Percentiles rank a stretch among this genome's conserved stretches.
phyloP scores from a whole-genome alignment of 169 alveolate genomes.

The Plasmodium adleri region DNA sequence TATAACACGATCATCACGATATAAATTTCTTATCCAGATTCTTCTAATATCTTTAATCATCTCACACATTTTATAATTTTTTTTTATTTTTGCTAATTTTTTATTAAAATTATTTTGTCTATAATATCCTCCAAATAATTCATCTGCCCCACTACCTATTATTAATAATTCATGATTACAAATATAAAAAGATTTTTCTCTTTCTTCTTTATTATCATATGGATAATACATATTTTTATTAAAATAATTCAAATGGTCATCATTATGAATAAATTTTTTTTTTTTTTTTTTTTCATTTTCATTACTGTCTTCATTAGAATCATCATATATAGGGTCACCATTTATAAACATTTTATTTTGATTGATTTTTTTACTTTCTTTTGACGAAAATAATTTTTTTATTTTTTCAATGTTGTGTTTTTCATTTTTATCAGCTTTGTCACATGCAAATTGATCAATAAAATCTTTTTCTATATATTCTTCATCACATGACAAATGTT shows the following conservation, averaged over 20 bases:
- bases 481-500: background rate
- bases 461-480: background rate
- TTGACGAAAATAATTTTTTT: constrained; percentile 20
- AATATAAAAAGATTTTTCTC: background rate
- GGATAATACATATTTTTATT: constrained; percentile 4
- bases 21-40: constrained; percentile 83
- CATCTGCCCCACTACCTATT: constrained; percentile 87
- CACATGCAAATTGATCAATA: constrained; percentile 8
- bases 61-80: constrained; percentile 19
- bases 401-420: constrained; percentile 18
- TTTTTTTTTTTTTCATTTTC: no score
- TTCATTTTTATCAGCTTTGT: constrained; percentile 4
- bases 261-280: background rate
- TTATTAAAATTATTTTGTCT: constrained; percentile 74
- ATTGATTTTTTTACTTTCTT: background rate
- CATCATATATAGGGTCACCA: background rate
- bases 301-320: no score
- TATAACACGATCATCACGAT: constrained; percentile 84
- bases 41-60: constrained; percentile 78
- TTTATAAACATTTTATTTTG: constrained; percentile 4
- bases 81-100: background rate
- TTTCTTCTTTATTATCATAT: background rate
- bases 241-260: constrained; percentile 4
- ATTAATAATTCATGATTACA: constrained; percentile 42
- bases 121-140: constrained; percentile 85